Percentiles rank a stretch among this genome's conserved stretches.
Evolutionary conservation across 2,329 filamentous ascomycete genomes (phyloP).

Genomic region (Septoria petroselini): DNA sequence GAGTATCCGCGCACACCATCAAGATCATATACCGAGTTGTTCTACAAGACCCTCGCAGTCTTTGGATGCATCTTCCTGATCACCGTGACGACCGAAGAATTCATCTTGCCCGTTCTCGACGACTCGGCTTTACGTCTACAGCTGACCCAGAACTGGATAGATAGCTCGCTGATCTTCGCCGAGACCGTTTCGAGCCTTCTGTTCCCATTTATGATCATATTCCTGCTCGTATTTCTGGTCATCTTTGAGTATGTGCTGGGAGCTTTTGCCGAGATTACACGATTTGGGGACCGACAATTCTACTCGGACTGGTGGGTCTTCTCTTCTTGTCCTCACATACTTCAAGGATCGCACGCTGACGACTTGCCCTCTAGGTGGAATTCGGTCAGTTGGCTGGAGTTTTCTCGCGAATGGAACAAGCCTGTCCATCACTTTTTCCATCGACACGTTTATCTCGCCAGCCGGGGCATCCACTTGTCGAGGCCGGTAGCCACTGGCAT

Average conservation of each 20-base stretch:
- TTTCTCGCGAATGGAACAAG: slow-evolving; percentile 87
- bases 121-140: slow-evolving; percentile 63
- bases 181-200: slow-evolving; percentile 89
- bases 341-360: too few species aligned
- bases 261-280: slow-evolving; percentile 79
- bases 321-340: too few species aligned
- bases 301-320: slow-evolving; percentile 76
- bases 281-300: slow-evolving; percentile 91
- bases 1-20: slow-evolving; percentile 80
- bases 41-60: slow-evolving; percentile 80
- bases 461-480: slow-evolving; percentile 67
- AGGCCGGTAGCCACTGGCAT: slow-evolving; percentile 75
- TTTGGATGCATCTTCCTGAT: slow-evolving; percentile 97
- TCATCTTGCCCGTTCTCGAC: slow-evolving; percentile 83
- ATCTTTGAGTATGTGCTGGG: slow-evolving; percentile 97
- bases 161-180: slow-evolving; percentile 74
- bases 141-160: slow-evolving; percentile 51
- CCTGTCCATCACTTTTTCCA: slow-evolving; percentile 94
- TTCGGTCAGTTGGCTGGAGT: slow-evolving; percentile 86
- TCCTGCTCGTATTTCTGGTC: slow-evolving; percentile 92
- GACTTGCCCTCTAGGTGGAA: too few species aligned
- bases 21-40: slow-evolving; percentile 77
- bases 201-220: slow-evolving; percentile 96
- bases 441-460: slow-evolving; percentile 87
- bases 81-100: slow-evolving; percentile 87